phyloP scores from a whole-genome alignment of 495 filamentous ascomycete genomes.

The Tuber indicum region DNA sequence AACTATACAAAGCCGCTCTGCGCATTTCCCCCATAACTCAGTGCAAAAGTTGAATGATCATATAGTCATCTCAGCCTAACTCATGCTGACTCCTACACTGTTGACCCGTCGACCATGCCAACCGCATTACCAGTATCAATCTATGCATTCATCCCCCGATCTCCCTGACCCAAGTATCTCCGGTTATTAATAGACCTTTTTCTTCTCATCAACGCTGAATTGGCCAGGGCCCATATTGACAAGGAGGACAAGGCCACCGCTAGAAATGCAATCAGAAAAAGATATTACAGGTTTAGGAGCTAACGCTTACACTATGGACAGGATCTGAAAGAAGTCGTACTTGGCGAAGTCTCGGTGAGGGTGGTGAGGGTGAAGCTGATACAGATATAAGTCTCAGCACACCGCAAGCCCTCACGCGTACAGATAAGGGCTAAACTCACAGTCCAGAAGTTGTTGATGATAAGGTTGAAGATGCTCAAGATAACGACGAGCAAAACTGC shows the following conservation, averaged over 20 bases:
- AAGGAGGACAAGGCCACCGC: constrained; percentile 83
- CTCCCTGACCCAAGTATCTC: constrained; percentile 19
- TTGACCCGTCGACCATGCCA: constrained; percentile 7
- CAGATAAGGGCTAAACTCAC: constrained; percentile 52
- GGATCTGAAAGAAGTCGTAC: constrained; percentile 99
- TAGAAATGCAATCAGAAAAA: constrained; percentile 33
- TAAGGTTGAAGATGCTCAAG: constrained; percentile 87
- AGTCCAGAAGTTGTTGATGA: constrained; percentile 99
- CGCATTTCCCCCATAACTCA: neutral
- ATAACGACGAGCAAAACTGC: constrained; percentile 89
- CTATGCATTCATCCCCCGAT: constrained; percentile 4
- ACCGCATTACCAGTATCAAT: neutral
- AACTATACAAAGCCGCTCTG: constrained; percentile 29
- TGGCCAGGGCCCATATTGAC: constrained; percentile 98
- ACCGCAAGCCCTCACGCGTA: neutral
- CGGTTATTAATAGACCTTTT: constrained; percentile 84
- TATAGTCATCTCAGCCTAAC: constrained; percentile 17
- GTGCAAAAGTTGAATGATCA: constrained; percentile 22
- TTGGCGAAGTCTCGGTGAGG: constrained; percentile 99
- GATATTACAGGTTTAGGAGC: neutral
- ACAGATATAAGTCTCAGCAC: constrained; percentile 32
- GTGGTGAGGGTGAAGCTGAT: constrained; percentile 90
- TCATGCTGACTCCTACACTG: constrained; percentile 14
- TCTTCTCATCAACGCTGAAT: constrained; percentile 98
- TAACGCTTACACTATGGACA: constrained; percentile 82